Conservation (phyloP, 176 grass and related monocot genomes). For the Aegilops tauschii region DNA sequence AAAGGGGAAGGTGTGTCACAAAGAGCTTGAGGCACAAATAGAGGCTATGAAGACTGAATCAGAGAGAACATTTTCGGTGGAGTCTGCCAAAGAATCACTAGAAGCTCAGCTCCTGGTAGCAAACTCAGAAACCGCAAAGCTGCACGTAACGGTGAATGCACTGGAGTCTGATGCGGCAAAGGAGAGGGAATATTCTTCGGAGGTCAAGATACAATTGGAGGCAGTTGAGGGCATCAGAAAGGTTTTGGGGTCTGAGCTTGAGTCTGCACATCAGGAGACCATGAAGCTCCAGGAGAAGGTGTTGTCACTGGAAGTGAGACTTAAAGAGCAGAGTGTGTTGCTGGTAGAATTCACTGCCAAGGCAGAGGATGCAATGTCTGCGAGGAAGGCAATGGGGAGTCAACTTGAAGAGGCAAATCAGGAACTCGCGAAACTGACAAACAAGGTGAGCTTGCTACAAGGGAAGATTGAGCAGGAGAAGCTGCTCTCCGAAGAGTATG, state of each 20-base stretch:
- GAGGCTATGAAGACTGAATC: conserved; percentile 44
- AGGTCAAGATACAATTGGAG: conserved; percentile 56
- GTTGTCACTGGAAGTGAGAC: conserved; percentile 45
- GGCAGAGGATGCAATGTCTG: conserved; percentile 48
- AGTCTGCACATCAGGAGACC: conserved; percentile 43
- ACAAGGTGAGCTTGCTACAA: conserved; percentile 63
- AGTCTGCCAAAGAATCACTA: conserved; percentile 44
- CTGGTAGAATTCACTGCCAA: conserved; percentile 66
- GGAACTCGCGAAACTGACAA: conserved; percentile 52
- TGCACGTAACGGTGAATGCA: conserved; percentile 4
- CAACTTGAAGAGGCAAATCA: conserved; percentile 60
- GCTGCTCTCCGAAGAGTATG: conserved; percentile 67
- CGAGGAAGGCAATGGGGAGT: conserved; percentile 46
- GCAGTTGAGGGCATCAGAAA: conserved; percentile 57
- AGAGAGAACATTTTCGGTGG: conserved; percentile 22
- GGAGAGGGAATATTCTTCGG: conserved; percentile 48
- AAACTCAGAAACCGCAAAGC: conserved; percentile 36
- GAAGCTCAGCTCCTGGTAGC: conserved; percentile 37
- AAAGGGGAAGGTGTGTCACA: conserved; percentile 44
- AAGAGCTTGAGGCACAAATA: conserved; percentile 51
- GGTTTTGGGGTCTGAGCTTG: conserved; percentile 61
- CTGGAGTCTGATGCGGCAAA: conserved; percentile 40
- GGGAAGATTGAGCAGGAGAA: conserved; percentile 75
- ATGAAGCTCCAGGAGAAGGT: conserved; percentile 59
- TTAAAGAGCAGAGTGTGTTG: conserved; percentile 61